Base-by-base conservation (phyloP, 2,329 filamentous ascomycete species). In the Phialophora tarda region DNA sequence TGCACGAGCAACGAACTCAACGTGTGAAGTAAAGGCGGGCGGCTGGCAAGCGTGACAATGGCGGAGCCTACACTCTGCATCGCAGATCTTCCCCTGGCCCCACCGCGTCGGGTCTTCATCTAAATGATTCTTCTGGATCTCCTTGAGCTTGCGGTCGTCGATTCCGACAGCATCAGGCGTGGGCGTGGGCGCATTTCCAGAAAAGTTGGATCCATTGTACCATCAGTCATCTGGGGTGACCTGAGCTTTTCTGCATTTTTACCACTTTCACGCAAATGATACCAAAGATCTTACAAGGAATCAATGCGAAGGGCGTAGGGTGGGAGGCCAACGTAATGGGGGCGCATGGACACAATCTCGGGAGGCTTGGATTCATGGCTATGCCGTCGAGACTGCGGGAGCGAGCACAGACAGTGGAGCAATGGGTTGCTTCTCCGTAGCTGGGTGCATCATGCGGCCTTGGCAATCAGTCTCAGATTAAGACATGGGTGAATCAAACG, bases 161-260 rank as follows among this genome's bases (percentile, higher is more conserved):
- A 51, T 28, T 7, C 7, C 48, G 24, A 51, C 48, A 51, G 10
- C 48, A 51, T 51, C 21, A 26, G 48, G 48, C 48, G 7, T 23
- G 10, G 48, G 48, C 48, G 21, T 26, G 48, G 21, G 48, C 48
- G 10, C 10, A 7, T 51, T 51, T 51, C 48, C 48, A 26, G 44
- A 21, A 30, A 21, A 23, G 50, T 51, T 62, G 50, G 58, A 62
- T 53, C 58, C 48, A 51, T 51, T 64, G 63, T 62, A 65, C 41
- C 58, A 65, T 51, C 63, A 65, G 12, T 14, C n/a, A 47, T 53
- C 57, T n/a, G 41, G 44, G 24, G 47, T 12, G 44, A 59, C 47
- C n/a, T 28, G 57, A 32, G 26, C 57, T 50, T 38, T 54, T 44
- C 28, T 53, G 34, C 47, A 24, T 51, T 10, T 51, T 50, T 51